These are phyloP conservation scores for Begonia fuchsioides DNA, from an alignment of 306 rosid genomes.

Conservation along the genomic window DNA sequence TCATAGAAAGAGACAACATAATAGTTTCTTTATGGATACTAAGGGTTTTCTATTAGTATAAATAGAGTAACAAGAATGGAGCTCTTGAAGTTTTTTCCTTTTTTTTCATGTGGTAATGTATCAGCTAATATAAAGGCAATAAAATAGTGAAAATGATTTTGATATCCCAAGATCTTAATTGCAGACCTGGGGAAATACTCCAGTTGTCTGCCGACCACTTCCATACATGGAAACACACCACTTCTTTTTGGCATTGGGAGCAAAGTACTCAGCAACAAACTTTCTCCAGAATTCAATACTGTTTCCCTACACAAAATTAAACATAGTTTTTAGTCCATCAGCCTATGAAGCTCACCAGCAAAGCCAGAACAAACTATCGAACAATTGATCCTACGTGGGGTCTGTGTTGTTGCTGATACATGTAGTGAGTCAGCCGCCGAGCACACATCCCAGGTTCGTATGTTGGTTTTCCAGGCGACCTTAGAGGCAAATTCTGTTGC, in stretches of 20 bases:
- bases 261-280: slow-evolving; percentile 89
- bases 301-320: slow-evolving; percentile 50
- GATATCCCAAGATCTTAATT: slow-evolving; percentile 4
- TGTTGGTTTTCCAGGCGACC: slow-evolving; percentile 65
- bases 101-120: neutral
- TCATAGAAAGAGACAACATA: too few species aligned
- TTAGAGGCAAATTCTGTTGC: slow-evolving; percentile 57
- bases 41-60: too few species aligned
- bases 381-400: slow-evolving; percentile 52
- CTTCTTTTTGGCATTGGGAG: slow-evolving; percentile 92
- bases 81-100: neutral
- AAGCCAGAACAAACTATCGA: slow-evolving; percentile 4
- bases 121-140: slow-evolving; percentile 14
- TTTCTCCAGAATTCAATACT: slow-evolving; percentile 95
- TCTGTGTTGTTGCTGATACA: slow-evolving; percentile 90
- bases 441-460: slow-evolving; percentile 99
- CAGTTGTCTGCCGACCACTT: slow-evolving; percentile 83
- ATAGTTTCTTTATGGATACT: too few species aligned
- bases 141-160: slow-evolving; percentile 2
- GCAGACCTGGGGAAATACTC: slow-evolving; percentile 93
- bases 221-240: slow-evolving; percentile 99
- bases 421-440: slow-evolving; percentile 78
- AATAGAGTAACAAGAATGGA: too few species aligned
- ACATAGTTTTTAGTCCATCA: slow-evolving; percentile 5
- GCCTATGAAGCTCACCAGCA: slow-evolving; percentile 4